Evolutionary conservation across 2,329 filamentous ascomycete species (phyloP).

Genomic region (Arthroderma sp.): DNA sequence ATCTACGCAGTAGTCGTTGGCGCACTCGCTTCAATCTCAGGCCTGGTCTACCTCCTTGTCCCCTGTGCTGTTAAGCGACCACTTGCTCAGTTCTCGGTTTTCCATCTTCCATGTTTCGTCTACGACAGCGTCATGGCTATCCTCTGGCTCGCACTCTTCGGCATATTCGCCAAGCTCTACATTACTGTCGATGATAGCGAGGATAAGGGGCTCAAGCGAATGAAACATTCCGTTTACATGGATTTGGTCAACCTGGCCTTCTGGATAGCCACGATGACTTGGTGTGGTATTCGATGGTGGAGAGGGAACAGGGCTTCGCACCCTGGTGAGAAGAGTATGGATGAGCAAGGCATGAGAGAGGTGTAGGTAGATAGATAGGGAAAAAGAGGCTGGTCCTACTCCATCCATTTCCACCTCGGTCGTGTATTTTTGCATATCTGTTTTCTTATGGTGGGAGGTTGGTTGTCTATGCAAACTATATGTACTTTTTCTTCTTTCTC

Average conservation of each 20-base stretch:
- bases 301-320: conserved; percentile 12
- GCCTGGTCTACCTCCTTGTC: conserved; percentile 52
- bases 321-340: conserved; percentile 9
- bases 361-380: conserved; percentile 1
- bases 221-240: conserved; percentile 81
- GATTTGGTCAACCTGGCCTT: conserved; percentile 61
- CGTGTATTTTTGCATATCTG: too few species aligned
- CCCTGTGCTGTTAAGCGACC: conserved; percentile 34
- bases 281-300: conserved; percentile 25
- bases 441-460: too few species aligned
- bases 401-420: too few species aligned
- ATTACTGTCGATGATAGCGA: conserved; percentile 35
- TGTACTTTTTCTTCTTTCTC: too few species aligned
- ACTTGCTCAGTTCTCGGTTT: conserved; percentile 16
- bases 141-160: conserved; percentile 71
- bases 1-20: conserved; percentile 61
- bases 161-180: conserved; percentile 70
- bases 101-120: conserved; percentile 37
- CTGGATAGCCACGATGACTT: conserved; percentile 53
- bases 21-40: conserved; percentile 50
- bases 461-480: too few species aligned
- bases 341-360: conserved; percentile 1
- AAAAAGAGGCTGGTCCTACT: background rate
- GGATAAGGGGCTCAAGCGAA: conserved; percentile 51
- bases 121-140: conserved; percentile 64